Conservation (phyloP, 2,329 filamentous ascomycete genomes). For the Penicillium sp. region DNA sequence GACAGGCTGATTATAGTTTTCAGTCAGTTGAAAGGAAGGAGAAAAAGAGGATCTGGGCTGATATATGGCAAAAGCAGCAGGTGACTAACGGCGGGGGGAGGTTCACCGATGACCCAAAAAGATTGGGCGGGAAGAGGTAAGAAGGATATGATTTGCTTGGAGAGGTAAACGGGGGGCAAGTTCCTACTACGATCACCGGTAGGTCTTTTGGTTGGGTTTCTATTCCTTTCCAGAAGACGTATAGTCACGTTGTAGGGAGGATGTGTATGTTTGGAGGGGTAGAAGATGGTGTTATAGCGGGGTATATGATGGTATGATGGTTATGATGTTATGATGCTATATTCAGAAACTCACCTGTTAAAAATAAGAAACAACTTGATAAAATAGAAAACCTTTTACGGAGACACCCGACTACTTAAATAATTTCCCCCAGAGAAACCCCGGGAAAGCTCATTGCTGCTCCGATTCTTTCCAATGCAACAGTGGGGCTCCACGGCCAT, state of each 20-base stretch:
- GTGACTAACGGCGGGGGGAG: constrained; percentile 36
- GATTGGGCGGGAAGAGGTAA: constrained; percentile 27
- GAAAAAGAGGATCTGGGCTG: constrained; percentile 17
- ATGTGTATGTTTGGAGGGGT: background rate
- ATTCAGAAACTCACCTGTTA: constrained; percentile 19
- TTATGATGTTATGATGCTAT: constrained; percentile 1
- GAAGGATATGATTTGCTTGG: constrained; percentile 23
- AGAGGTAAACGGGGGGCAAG: constrained; percentile 17
- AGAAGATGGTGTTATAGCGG: constrained; percentile 21
- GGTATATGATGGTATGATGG: constrained; percentile 16
- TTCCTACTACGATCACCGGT: constrained; percentile 19
- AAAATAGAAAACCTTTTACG: constrained; percentile 11
- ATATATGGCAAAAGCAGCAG: constrained; percentile 23
- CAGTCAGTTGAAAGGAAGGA: constrained; percentile 27
- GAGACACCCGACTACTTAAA: constrained; percentile 28
- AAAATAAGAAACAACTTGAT: constrained; percentile 14
- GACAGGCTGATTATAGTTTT: constrained; percentile 27
- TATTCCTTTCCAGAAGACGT: constrained; percentile 14
- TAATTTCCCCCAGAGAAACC: constrained; percentile 15
- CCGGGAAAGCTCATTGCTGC: constrained; percentile 32
- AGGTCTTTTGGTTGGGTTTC: constrained; percentile 4
- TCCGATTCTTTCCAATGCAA: constrained; percentile 42
- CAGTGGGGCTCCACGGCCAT: constrained; percentile 36
- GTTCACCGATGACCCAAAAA: constrained; percentile 46
- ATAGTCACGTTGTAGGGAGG: background rate